phyloP scores from a whole-genome alignment of 106 monocot genomes.

The Iris macrosiphon region DNA sequence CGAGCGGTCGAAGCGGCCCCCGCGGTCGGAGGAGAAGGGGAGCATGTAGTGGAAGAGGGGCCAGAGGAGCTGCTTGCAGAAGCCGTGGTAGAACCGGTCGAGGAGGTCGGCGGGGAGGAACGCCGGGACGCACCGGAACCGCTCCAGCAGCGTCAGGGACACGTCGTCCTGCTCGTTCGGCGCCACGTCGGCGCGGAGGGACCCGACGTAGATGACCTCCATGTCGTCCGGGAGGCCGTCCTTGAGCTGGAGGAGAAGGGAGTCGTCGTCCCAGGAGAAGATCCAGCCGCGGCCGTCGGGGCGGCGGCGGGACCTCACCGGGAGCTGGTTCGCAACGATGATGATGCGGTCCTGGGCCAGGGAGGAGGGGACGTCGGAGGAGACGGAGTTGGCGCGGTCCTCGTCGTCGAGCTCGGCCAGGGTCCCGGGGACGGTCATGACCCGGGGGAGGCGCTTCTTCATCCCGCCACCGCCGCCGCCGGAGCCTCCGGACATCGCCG shows the following conservation, averaged over 20 bases:
- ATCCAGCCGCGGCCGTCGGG: conserved; percentile 59
- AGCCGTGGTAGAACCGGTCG: conserved; percentile 47
- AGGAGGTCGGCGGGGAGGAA: conserved; percentile 33
- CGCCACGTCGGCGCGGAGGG: conserved; percentile 30
- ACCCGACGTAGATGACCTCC: conserved; percentile 64
- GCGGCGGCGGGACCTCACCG: conserved; percentile 39
- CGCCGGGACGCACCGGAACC: conserved; percentile 44
- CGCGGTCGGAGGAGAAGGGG: conserved; percentile 23
- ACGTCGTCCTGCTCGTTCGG: conserved; percentile 43
- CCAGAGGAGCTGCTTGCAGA: conserved; percentile 61
- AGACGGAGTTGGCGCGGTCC: conserved; percentile 14
- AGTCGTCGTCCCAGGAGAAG: conserved; percentile 79
- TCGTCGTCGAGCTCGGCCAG: conserved; percentile 6
- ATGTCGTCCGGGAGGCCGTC: conserved; percentile 83
- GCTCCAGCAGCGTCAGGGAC: conserved; percentile 35
- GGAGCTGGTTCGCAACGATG: conserved; percentile 73
- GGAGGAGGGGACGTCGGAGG: conserved; percentile 63
- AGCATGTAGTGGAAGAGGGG: conserved; percentile 66
- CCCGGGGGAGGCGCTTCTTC: conserved; percentile 5
- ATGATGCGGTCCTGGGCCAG: conserved; percentile 61
- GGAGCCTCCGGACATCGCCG: not conserved
- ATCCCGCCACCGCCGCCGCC: not conserved
- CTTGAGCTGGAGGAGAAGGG: conserved; percentile 81
- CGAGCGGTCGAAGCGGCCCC: conserved; percentile 36
- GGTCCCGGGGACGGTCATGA: conserved; percentile 8